phyloP scores from a whole-genome alignment of 495 filamentous ascomycete species.

The Pyrenopolyporus hunteri region DNA sequence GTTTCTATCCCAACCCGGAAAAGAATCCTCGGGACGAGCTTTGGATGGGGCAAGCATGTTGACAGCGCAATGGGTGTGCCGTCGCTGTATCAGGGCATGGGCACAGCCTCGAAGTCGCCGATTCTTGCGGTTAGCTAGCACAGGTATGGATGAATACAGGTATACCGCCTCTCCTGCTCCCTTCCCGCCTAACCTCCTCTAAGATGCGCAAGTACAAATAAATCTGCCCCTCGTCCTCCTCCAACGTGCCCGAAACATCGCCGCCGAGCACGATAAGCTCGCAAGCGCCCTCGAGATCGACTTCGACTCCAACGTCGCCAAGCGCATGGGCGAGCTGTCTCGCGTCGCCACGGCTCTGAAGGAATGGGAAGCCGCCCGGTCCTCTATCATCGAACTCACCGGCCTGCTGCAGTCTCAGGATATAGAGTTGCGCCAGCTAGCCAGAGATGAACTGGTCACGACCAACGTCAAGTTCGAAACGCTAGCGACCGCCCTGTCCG shows the following conservation, averaged over 20 bases:
- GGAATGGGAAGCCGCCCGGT: slow-evolving; percentile 68
- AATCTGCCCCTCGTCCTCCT: slow-evolving; percentile 48
- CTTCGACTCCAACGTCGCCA: slow-evolving; percentile 77
- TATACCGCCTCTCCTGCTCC: neutral
- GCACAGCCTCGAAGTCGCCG: slow-evolving; percentile 42
- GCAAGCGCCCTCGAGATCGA: slow-evolving; percentile 60
- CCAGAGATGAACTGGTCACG: slow-evolving; percentile 73
- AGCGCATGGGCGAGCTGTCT: slow-evolving; percentile 76
- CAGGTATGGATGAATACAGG: slow-evolving; percentile 44
- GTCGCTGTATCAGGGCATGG: slow-evolving; percentile 54
- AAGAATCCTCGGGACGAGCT: neutral
- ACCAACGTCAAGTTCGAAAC: slow-evolving; percentile 64
- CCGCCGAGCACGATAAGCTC: slow-evolving; percentile 64
- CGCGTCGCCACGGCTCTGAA: slow-evolving; percentile 70
- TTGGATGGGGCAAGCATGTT: slow-evolving; percentile 52
- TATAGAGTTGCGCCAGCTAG: slow-evolving; percentile 65
- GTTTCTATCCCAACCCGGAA: neutral
- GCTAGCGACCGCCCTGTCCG: slow-evolving; percentile 69
- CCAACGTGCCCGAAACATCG: slow-evolving; percentile 48
- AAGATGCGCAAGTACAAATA: slow-evolving; percentile 28
- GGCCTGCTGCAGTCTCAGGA: slow-evolving; percentile 57
- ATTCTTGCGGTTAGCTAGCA: slow-evolving; percentile 53
- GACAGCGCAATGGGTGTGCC: slow-evolving; percentile 61
- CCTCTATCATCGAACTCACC: slow-evolving; percentile 60
- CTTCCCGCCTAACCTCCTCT: slow-evolving; percentile 14